A percentile compares a stretch with the other conserved stretches of the same genome.
Evolutionary conservation across 345 rosid species (phyloP).

Genomic region (Eucalyptus sideroxylon): DNA sequence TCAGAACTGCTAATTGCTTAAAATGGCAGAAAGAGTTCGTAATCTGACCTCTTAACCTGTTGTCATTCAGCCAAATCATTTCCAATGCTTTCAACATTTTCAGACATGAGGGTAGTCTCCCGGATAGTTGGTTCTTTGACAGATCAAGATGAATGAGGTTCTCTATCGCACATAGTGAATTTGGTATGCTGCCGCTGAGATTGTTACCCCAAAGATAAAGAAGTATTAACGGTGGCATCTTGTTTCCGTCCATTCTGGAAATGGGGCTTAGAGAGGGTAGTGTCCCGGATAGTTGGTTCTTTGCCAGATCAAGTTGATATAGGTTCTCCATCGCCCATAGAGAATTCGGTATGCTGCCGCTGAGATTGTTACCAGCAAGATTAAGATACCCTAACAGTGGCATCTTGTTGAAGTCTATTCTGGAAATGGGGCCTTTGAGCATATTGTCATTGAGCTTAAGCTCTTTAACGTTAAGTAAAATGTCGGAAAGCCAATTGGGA

Average conservation of each 20-base stretch:
- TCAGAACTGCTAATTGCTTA: neutral
- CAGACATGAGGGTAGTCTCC: too few relatives aligned
- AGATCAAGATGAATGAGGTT: fast-evolving
- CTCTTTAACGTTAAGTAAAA: fast-evolving
- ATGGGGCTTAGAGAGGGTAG: neutral
- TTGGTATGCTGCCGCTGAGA: too few relatives aligned
- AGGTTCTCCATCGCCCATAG: neutral
- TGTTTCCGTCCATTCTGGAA: too few relatives aligned
- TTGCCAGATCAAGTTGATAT: fast-evolving
- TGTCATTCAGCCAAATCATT: neutral
- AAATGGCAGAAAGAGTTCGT: neutral
- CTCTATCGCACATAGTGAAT: too few relatives aligned
- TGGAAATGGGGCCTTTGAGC: neutral
- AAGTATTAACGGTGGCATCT: fast-evolving
- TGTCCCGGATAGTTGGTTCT: neutral
- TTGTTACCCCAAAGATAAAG: fast-evolving
- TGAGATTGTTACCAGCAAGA: neutral
- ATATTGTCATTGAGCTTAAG: fast-evolving
- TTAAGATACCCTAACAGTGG: fast-evolving
- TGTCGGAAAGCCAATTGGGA: neutral
- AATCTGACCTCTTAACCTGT: neutral
- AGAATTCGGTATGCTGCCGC: neutral
- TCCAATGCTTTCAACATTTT: neutral
- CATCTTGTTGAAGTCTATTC: neutral
- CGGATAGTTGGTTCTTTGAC: too few relatives aligned